Evolutionary conservation across 257 asterid species (phyloP), one percentile per base, ranked within the genome.

Genomic region (Euphrasia confusa): DNA sequence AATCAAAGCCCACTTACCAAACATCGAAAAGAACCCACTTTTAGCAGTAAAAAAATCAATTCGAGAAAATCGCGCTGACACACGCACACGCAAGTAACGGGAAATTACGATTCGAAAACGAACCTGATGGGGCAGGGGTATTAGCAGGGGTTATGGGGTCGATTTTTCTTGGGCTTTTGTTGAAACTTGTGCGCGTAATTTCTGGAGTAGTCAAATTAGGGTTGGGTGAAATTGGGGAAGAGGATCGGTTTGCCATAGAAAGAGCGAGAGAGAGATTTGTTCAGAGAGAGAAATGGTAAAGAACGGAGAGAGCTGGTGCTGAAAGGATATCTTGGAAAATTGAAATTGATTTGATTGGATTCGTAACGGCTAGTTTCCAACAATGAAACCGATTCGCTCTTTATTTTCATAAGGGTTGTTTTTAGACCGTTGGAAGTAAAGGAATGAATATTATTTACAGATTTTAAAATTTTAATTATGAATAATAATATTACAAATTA

Each of bases 121-220:
- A 44, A 88, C 98, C 95, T 68, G 95, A 79, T 45, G 96, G 98
- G 72, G 89, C 85, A 3, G 33, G 33, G 33, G 33, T 5, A 48
- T 85, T 90, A 3, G 87, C 88, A 50, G 96, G 96, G 5, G 97
- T 85, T 7, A n/a, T 49, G 4, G 96, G 90, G 44, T 74, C 82
- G 13, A 83, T 56, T 45, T 87, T 69, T 42, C 81, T 78, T 3
- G 80, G 78, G 60, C 77, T 85, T 0, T 84, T 66, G 35, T 62
- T 79, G 66, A 88, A 88, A 63, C 97, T 87, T 65, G 81, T 80
- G 33, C 98, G 80, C 15, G 58, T 33, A 28, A 54, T 72, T 57
- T 83, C 83, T 14, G 81, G 58, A 57, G 60, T 79, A 79, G 77
- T 82, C 3, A 80, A 69, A 54, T 76, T 79, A 13, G 75, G 75